These are phyloP conservation scores for Abortiporus biennis DNA, from an alignment of 1,284 basidiomycete species.

Conservation along the genomic window DNA sequence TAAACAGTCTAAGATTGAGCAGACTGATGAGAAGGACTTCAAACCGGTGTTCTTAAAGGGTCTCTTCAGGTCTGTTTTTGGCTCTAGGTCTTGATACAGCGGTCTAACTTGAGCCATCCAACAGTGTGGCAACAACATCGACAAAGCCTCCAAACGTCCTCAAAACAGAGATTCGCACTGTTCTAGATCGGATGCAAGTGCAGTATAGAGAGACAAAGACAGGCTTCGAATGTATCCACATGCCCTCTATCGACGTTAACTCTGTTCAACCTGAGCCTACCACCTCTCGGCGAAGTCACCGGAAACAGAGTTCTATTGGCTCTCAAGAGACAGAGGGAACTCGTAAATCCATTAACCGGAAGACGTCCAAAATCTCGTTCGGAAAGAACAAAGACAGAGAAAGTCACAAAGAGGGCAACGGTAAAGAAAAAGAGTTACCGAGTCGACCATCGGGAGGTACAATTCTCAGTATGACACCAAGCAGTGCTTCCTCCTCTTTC, in stretches of 20 bases:
- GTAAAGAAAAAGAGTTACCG: conserved; percentile 38
- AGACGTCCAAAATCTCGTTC: conserved; percentile 74
- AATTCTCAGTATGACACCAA: conserved; percentile 52
- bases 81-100: conserved; percentile 3
- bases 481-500: conserved; percentile 74
- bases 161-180: conserved; percentile 79
- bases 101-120: neutral
- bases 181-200: conserved; percentile 91
- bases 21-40: conserved; percentile 59
- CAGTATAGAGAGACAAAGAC: conserved; percentile 87
- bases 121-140: conserved; percentile 89
- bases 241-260: conserved; percentile 87
- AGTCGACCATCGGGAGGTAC: conserved; percentile 49
- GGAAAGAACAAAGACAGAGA: conserved; percentile 41
- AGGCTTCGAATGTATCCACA: conserved; percentile 95
- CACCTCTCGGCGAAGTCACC: conserved; percentile 29
- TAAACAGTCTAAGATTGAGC: conserved; percentile 20
- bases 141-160: conserved; percentile 82
- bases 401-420: conserved; percentile 23
- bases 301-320: conserved; percentile 42
- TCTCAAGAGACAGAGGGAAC: conserved; percentile 42
- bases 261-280: conserved; percentile 42
- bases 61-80: conserved; percentile 65
- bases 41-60: conserved; percentile 90
- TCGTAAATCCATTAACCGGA: conserved; percentile 57